Conservation (phyloP, 2,329 filamentous ascomycete species). For the Diaporthe sp. region DNA sequence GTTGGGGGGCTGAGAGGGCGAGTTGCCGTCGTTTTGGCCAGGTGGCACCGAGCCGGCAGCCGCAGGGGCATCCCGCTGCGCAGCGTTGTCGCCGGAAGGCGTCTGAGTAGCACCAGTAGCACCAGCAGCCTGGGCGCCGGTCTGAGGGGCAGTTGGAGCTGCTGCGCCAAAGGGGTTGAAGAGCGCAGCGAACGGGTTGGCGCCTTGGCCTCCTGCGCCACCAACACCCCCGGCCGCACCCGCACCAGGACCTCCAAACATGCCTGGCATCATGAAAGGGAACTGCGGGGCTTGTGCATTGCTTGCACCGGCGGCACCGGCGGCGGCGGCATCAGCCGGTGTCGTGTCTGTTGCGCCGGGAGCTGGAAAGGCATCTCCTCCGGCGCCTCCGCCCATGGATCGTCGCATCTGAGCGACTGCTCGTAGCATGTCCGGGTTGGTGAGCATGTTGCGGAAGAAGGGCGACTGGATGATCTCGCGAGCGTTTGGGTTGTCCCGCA, state of each 20-base stretch:
- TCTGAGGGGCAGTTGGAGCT: slow-evolving; percentile 48
- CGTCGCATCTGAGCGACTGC: slow-evolving; percentile 87
- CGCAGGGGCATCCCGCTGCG: slow-evolving; percentile 44
- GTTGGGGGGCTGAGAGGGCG: slow-evolving; percentile 65
- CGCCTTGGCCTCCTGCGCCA: slow-evolving; percentile 45
- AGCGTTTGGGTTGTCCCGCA: slow-evolving; percentile 80
- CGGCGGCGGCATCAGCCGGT: slow-evolving; percentile 60
- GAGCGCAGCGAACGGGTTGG: slow-evolving; percentile 55
- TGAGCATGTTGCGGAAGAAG: slow-evolving; percentile 92
- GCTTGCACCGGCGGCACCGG: slow-evolving; percentile 49
- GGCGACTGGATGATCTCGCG: slow-evolving; percentile 90
- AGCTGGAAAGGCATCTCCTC: slow-evolving; percentile 80
- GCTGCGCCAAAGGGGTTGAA: slow-evolving; percentile 57
- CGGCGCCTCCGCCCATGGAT: slow-evolving; percentile 69
- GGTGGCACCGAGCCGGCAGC: slow-evolving; percentile 44
- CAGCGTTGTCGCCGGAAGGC: slow-evolving; percentile 42
- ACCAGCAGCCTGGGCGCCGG: slow-evolving; percentile 43
- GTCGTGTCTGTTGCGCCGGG: slow-evolving; percentile 93
- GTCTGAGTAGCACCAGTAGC: slow-evolving; percentile 39
- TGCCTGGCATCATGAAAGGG: slow-evolving; percentile 50
- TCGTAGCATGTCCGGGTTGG: slow-evolving; percentile 86
- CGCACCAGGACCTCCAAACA: slow-evolving; percentile 45
- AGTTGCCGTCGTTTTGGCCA: slow-evolving; percentile 46
- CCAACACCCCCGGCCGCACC: slow-evolving; percentile 36
- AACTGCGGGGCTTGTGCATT: slow-evolving; percentile 49